phyloP scores from a whole-genome alignment of 805 yeast species.

The Metschnikowia kunwiensis region DNA sequence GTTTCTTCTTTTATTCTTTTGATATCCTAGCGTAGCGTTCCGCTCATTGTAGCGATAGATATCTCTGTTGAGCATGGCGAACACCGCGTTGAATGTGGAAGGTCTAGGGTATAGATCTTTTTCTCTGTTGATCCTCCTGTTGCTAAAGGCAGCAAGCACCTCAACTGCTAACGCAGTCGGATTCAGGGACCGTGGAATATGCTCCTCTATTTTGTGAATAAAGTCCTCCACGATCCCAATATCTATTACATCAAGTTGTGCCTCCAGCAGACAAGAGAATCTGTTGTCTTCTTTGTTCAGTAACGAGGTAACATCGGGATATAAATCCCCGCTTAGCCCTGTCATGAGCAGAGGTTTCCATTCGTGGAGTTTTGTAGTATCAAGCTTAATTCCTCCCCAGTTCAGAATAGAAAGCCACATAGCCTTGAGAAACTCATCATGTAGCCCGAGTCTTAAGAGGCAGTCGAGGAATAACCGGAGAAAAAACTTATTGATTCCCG shows the following conservation, averaged over 20 bases:
- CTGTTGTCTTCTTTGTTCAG: not conserved
- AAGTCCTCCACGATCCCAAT: slow-evolving; percentile 31
- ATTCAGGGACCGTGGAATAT: slow-evolving; percentile 17
- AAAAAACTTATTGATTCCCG: slow-evolving; percentile 30
- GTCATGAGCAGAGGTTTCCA: not conserved
- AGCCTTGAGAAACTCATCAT: slow-evolving; percentile 27
- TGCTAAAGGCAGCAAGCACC: slow-evolving; percentile 25
- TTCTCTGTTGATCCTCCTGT: slow-evolving; percentile 12
- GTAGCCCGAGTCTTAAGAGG: slow-evolving; percentile 29
- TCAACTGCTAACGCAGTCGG: slow-evolving; percentile 28
- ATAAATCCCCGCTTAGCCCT: slow-evolving; percentile 3
- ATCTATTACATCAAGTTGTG: slow-evolving; percentile 23
- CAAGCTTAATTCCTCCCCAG: slow-evolving; percentile 31
- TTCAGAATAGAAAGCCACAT: slow-evolving; percentile 33
- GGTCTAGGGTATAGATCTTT: slow-evolving; percentile 23
- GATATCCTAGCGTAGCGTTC: slow-evolving; percentile 22
- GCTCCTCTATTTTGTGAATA: slow-evolving; percentile 31
- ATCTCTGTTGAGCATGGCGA: slow-evolving; percentile 28
- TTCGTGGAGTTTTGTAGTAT: slow-evolving; percentile 5
- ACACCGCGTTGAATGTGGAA: slow-evolving; percentile 29
- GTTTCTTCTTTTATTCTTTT: slow-evolving; percentile 10
- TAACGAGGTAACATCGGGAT: slow-evolving; percentile 5
- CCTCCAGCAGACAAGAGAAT: slow-evolving; percentile 1
- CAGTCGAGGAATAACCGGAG: slow-evolving; percentile 31
- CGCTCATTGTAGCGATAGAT: slow-evolving; percentile 28